A percentile compares a stretch with the other conserved stretches of the same genome.
phyloP scores from a whole-genome alignment of 2,329 filamentous ascomycete species.

The Colletotrichum spaethianum region DNA sequence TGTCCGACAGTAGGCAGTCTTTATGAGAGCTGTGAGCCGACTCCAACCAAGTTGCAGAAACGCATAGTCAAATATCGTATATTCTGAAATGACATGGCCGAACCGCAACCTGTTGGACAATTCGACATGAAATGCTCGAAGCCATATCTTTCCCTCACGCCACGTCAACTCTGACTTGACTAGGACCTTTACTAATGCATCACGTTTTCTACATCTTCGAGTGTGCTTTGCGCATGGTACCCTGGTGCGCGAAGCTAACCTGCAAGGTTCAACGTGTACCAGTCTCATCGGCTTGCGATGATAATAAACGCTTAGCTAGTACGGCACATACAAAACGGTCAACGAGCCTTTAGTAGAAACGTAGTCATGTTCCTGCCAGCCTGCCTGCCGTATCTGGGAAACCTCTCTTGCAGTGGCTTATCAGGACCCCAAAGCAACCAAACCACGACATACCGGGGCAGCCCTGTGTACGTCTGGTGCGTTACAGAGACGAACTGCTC shows the following conservation, averaged over 20 bases:
- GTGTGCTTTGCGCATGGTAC: no score
- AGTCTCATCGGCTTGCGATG: neutral
- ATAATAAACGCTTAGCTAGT: neutral
- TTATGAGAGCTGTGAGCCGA: neutral
- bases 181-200: neutral
- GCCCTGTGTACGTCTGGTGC: neutral
- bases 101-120: neutral
- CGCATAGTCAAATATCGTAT: neutral
- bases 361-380: neutral
- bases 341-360: neutral
- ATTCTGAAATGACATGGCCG: neutral
- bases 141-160: neutral
- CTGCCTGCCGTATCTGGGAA: neutral
- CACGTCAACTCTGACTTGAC: neutral
- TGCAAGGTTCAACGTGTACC: neutral
- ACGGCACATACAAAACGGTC: neutral
- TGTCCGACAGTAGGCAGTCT: no score
- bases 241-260: neutral
- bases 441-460: neutral
- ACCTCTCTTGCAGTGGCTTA: neutral
- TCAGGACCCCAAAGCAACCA: neutral
- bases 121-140: neutral
- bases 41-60: neutral
- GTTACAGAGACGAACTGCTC: neutral
- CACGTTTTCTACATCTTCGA: no score